phyloP scores from a whole-genome alignment of 208 protist species.

The Angomonas deanei region DNA sequence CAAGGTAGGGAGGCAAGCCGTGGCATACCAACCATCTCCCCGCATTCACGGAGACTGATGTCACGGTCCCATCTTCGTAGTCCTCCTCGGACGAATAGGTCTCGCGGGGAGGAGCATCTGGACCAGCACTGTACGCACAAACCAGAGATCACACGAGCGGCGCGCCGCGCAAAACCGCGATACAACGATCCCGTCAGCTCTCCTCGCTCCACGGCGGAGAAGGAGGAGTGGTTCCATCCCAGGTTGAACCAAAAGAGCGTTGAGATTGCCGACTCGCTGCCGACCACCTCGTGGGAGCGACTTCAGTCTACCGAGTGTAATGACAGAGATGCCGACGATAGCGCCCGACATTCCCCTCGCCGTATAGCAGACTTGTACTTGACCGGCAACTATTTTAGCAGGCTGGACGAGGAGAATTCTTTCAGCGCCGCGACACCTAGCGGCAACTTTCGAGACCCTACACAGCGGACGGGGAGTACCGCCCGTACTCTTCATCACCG shows the following conservation, averaged over 20 bases:
- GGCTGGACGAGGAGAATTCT: too few relatives aligned
- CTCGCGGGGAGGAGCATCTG: not conserved
- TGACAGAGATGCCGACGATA: too few relatives aligned
- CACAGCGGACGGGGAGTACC: too few relatives aligned
- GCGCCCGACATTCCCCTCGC: not conserved
- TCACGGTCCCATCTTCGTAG: constrained; percentile 22
- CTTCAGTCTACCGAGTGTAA: not conserved
- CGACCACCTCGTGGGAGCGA: not conserved
- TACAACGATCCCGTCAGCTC: not conserved
- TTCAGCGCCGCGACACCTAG: too few relatives aligned
- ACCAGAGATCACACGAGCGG: not conserved
- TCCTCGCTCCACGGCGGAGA: not conserved
- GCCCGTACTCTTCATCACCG: too few relatives aligned
- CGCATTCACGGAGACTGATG: constrained; percentile 36
- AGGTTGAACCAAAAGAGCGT: not conserved
- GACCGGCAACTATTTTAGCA: not conserved
- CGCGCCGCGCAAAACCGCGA: not conserved
- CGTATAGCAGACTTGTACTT: not conserved
- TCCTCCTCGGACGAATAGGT: not conserved
- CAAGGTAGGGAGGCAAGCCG: constrained; percentile 21
- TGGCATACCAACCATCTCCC: constrained; percentile 34
- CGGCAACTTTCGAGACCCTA: too few relatives aligned
- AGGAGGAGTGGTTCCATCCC: not conserved
- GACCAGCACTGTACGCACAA: not conserved
- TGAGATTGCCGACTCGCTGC: not conserved